phyloP scores from a whole-genome alignment of 768 basidiomycete genomes.

The Pulveroboletus ravenelii region DNA sequence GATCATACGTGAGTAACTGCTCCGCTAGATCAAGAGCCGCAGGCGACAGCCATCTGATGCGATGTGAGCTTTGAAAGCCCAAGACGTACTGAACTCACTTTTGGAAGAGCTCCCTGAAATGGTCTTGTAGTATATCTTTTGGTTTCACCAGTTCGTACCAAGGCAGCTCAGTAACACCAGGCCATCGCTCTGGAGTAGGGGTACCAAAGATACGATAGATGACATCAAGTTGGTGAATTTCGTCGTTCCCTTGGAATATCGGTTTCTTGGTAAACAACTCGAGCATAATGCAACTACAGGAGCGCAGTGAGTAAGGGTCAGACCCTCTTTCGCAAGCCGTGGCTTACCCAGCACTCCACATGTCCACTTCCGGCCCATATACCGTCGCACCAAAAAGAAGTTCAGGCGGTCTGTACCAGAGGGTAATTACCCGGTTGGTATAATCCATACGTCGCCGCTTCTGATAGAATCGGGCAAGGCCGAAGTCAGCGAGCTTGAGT shows the following conservation, averaged over 20 bases:
- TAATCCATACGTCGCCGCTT: conserved; percentile 89
- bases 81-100: conserved; percentile 49
- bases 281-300: conserved; percentile 90
- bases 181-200: conserved; percentile 79
- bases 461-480: conserved; percentile 93
- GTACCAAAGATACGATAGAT: conserved; percentile 91
- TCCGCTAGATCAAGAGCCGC: conserved; percentile 87
- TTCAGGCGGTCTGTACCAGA: conserved; percentile 98
- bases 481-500: conserved; percentile 96
- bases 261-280: conserved; percentile 95
- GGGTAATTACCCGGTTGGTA: conserved; percentile 98
- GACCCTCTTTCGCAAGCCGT: background rate
- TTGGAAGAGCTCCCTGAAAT: conserved; percentile 79
- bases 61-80: background rate
- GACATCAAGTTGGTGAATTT: conserved; percentile 94
- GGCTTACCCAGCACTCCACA: conserved; percentile 96
- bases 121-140: conserved; percentile 64
- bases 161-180: conserved; percentile 74
- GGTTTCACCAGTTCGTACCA: conserved; percentile 99
- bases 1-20: conserved; percentile 75
- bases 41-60: conserved; percentile 74
- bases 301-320: background rate
- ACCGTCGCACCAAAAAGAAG: conserved; percentile 91
- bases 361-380: conserved; percentile 96
- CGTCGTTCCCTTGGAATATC: conserved; percentile 96